A percentile compares a stretch with the other conserved stretches of the same genome.
phyloP scores from a whole-genome alignment of 2,329 filamentous ascomycete genomes.

The Alternaria triticina region DNA sequence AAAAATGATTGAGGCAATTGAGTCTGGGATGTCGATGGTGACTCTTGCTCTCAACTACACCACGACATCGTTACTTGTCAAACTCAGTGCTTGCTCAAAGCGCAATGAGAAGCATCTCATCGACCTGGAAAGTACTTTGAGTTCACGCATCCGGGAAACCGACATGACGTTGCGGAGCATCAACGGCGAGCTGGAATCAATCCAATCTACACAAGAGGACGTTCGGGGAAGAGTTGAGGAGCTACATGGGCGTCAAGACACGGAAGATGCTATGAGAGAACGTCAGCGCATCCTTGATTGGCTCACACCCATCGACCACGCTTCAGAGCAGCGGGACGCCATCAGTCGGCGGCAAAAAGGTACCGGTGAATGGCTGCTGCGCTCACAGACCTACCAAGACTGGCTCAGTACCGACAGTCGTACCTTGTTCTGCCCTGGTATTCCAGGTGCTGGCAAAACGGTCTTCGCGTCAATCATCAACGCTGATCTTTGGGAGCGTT shows the following conservation, averaged over 20 bases:
- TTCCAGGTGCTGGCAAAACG: neutral
- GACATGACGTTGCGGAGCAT: neutral
- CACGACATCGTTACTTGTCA: too few species aligned
- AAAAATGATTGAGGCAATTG: too few species aligned
- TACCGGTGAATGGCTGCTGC: neutral
- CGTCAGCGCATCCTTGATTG: neutral
- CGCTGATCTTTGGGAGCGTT: neutral
- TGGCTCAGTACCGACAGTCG: neutral
- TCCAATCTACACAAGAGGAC: neutral
- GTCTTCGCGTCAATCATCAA: neutral
- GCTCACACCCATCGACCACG: neutral
- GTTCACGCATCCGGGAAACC: rapidly evolving
- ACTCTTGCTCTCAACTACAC: too few species aligned
- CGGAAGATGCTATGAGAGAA: neutral
- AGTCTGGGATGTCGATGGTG: too few species aligned
- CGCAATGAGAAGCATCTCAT: neutral
- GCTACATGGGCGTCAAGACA: neutral
- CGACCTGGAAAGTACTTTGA: rapidly evolving
- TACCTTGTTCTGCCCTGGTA: neutral
- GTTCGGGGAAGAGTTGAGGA: neutral
- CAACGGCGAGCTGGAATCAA: neutral
- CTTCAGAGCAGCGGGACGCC: neutral
- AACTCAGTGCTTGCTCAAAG: neutral
- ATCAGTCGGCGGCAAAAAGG: neutral
- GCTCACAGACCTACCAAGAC: neutral